Base-by-base conservation (phyloP, 2,329 filamentous ascomycete genomes). In the Aspergillus sp. region DNA sequence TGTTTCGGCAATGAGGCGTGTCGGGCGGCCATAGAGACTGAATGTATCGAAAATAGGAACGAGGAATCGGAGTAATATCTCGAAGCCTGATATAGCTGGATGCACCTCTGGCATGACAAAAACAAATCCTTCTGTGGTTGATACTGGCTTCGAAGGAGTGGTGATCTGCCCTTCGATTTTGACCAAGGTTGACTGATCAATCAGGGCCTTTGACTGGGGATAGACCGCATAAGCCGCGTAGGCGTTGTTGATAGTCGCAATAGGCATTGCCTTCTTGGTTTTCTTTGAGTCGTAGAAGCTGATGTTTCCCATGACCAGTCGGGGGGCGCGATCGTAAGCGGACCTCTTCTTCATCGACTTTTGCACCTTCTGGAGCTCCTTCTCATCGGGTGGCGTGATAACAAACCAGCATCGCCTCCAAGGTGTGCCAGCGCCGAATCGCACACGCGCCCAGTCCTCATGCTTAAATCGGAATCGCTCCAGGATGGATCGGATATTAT, bases 361-460 rank as follows among this genome's bases (percentile, higher is more conserved):
- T 53, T 89, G 82, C 33, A 80, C 67, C 56, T 86, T 94, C 45
- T 80, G 75, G 44, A 78, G 79, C 48, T 93, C 86, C 64, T 96
- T 98, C 64, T 96, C 88, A 51, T 93, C 84, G 0, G 91, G 89
- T 2, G 89, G 91, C 5, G 78, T 76, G 36, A 96, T 83, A 33
- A 96, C 88, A 58, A 88, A 95, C 88, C 89, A 98, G 60, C 88
- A 98, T 24, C 89, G 80, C 53, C 83, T 78, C 91, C 91, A 98
- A 0, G 89, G 88, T 7, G 91, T 93, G 29, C 91, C 91, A 19
- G 91, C 88, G 25, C 91, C 91, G 50, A 98, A 98, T 38, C 91
- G 75, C 32, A 98, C 91, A 41, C 91, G 75, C 12, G 88, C 86
- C 91, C 91, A 98, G 52, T 93, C 86, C 55, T 93, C 86, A 25